A percentile compares a stretch with the other conserved stretches of the same genome.
phyloP scores from a whole-genome alignment of 2,329 filamentous ascomycete species.

The Ophiocordyceps sinensis region DNA sequence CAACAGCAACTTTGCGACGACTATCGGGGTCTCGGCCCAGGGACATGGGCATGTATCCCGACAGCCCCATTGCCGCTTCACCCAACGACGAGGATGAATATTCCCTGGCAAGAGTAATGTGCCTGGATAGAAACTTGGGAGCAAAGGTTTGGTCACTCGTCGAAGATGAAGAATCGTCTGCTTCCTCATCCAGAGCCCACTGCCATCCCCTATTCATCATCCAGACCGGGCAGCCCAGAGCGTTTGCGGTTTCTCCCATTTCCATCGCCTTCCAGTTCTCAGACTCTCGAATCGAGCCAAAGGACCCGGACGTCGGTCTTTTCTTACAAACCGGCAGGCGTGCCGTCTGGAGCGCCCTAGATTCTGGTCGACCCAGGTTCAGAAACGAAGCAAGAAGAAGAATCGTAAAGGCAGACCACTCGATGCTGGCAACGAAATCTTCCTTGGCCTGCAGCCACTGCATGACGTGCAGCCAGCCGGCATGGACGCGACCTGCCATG shows the following conservation, averaged over 20 bases:
- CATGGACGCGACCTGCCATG: slow-evolving; percentile 45
- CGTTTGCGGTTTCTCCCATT: slow-evolving; percentile 29
- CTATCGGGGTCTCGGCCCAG: slow-evolving; percentile 35
- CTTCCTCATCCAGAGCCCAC: slow-evolving; percentile 51
- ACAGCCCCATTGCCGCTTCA: slow-evolving; percentile 31
- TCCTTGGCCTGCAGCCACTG: slow-evolving; percentile 47
- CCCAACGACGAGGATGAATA: slow-evolving; percentile 50
- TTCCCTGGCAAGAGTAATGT: slow-evolving; percentile 46
- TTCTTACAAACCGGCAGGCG: slow-evolving; percentile 16
- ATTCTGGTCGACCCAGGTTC: slow-evolving; percentile 32
- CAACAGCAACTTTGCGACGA: slow-evolving; percentile 45
- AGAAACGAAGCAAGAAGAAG: slow-evolving; percentile 51
- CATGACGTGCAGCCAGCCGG: slow-evolving; percentile 61
- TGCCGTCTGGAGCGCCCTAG: slow-evolving; percentile 9
- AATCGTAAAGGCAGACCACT: slow-evolving; percentile 57
- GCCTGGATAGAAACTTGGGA: slow-evolving; percentile 30
- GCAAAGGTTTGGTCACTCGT: slow-evolving; percentile 10
- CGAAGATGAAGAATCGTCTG: slow-evolving; percentile 12
- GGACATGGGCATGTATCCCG: slow-evolving; percentile 53
- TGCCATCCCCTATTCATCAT: slow-evolving; percentile 52
- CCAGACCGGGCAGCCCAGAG: slow-evolving; percentile 38
- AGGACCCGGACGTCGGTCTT: slow-evolving; percentile 19
- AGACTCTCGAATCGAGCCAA: slow-evolving; percentile 19
- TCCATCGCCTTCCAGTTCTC: slow-evolving; percentile 35
- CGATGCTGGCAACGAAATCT: slow-evolving; percentile 32